Conservation (phyloP, 345 rosid species). For the Moricandia arvensis region DNA sequence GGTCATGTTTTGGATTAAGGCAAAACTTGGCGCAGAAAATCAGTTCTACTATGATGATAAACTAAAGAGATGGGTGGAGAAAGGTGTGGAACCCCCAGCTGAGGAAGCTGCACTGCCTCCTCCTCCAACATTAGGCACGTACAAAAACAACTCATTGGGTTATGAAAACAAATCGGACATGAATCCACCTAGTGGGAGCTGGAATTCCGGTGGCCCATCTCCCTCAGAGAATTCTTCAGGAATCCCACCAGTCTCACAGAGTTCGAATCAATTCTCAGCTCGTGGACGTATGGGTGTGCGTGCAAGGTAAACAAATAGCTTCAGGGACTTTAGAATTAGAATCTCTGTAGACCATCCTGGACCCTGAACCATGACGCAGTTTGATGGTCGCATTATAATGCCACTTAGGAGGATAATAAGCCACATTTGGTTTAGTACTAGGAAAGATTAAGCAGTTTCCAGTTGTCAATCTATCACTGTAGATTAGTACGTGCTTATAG, state of each 20-base stretch:
- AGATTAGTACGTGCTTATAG: neutral
- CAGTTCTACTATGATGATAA: slow-evolving; percentile 91
- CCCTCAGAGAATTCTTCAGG: slow-evolving; percentile 56
- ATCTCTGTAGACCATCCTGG: neutral
- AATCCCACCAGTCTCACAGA: slow-evolving; percentile 73
- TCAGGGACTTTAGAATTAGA: neutral
- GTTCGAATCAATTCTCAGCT: slow-evolving; percentile 84
- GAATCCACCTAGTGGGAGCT: slow-evolving; percentile 50
- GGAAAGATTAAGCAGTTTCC: neutral
- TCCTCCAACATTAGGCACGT: slow-evolving; percentile 68
- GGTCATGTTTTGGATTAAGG: slow-evolving; percentile 49
- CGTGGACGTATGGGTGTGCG: slow-evolving; percentile 90
- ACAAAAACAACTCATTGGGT: slow-evolving; percentile 64
- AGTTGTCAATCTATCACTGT: neutral
- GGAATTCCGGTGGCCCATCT: slow-evolving; percentile 46
- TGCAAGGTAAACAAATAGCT: slow-evolving; percentile 58
- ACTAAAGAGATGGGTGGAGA: slow-evolving; percentile 98
- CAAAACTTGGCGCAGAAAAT: slow-evolving; percentile 86
- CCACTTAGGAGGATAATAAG: neutral
- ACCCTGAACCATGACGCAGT: neutral
- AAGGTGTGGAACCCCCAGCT: slow-evolving; percentile 88
- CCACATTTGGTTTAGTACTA: slow-evolving; percentile 4
- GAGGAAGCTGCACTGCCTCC: slow-evolving; percentile 81
- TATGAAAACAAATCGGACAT: slow-evolving; percentile 49
- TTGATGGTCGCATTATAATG: slow-evolving; percentile 8